These are phyloP conservation scores for Kwoniella botswanensis DNA, from an alignment of 768 basidiomycete species.

Conservation along the genomic window DNA sequence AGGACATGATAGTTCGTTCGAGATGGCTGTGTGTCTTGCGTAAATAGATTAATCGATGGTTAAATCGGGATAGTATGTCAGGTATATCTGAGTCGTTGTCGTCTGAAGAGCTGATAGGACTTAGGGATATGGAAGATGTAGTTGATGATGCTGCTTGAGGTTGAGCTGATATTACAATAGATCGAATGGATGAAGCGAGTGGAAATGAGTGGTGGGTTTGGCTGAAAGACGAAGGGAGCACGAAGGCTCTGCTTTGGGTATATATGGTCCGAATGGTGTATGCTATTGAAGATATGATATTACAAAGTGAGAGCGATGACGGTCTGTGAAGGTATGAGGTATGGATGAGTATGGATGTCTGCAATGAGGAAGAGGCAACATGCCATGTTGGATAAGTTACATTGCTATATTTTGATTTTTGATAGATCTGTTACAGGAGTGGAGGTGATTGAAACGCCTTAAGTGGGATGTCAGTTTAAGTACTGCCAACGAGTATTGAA, in stretches of 20 bases:
- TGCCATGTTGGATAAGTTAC: no score
- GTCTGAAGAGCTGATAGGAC: background rate
- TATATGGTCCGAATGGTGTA: constrained; percentile 1
- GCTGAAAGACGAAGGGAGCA: constrained; percentile 4
- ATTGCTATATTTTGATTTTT: no score
- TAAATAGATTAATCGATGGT: constrained; percentile 1
- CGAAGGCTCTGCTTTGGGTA: constrained; percentile 5
- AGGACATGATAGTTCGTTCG: constrained; percentile 5
- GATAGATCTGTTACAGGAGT: background rate
- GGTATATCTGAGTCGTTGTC: background rate
- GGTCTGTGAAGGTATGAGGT: background rate
- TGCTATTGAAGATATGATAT: background rate
- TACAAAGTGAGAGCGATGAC: background rate
- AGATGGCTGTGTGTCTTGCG: constrained; percentile 7
- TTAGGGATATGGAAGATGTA: background rate
- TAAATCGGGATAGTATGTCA: background rate
- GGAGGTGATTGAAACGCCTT: background rate
- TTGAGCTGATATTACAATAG: background rate
- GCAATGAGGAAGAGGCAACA: background rate
- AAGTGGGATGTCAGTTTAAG: no score
- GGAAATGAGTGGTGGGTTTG: constrained; percentile 23
- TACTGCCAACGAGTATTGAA: no score
- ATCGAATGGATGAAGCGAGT: background rate
- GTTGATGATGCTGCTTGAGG: constrained; percentile 1
- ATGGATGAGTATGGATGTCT: background rate